These are phyloP conservation scores for Diaporthe citri DNA, from an alignment of 2,329 filamentous ascomycete species.

Conservation along the genomic window DNA sequence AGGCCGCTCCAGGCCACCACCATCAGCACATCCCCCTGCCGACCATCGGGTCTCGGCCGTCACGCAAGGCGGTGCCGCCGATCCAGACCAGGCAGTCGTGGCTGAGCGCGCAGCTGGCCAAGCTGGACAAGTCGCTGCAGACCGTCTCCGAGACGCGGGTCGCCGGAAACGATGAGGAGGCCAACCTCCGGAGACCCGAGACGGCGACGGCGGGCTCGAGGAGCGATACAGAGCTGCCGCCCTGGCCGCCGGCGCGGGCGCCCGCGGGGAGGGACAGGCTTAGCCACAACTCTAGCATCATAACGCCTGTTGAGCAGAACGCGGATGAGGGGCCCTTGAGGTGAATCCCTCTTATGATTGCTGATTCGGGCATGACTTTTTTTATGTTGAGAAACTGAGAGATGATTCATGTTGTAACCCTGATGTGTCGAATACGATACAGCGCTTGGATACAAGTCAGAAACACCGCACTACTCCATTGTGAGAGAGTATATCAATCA, in stretches of 20 bases:
- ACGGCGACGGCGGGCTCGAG: neutral
- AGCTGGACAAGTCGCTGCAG: conserved; percentile 34
- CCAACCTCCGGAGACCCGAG: conserved; percentile 1
- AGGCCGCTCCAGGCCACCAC: neutral
- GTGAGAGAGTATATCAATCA: neutral
- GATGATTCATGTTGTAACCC: neutral
- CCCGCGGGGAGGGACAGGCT: neutral
- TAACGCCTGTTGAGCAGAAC: conserved; percentile 31
- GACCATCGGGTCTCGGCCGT: conserved; percentile 36
- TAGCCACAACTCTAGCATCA: conserved; percentile 32
- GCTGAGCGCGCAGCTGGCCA: conserved; percentile 38
- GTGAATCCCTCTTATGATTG: neutral
- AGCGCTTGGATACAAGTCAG: neutral
- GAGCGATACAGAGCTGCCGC: conserved; percentile 12
- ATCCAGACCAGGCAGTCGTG: conserved; percentile 36
- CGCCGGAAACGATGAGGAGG: conserved; percentile 6
- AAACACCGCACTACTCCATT: too few species aligned
- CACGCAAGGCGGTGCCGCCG: neutral
- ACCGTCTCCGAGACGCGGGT: conserved; percentile 33
- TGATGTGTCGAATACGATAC: neutral
- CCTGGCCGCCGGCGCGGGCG: neutral
- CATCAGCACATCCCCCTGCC: conserved; percentile 25
- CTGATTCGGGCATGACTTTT: neutral
- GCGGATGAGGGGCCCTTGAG: conserved; percentile 30
- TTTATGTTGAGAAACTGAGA: neutral